A percentile compares a stretch with the other conserved stretches of the same genome.
Conservation (phyloP, 2,329 filamentous ascomycete genomes). For the Periconia macrospinosa region DNA sequence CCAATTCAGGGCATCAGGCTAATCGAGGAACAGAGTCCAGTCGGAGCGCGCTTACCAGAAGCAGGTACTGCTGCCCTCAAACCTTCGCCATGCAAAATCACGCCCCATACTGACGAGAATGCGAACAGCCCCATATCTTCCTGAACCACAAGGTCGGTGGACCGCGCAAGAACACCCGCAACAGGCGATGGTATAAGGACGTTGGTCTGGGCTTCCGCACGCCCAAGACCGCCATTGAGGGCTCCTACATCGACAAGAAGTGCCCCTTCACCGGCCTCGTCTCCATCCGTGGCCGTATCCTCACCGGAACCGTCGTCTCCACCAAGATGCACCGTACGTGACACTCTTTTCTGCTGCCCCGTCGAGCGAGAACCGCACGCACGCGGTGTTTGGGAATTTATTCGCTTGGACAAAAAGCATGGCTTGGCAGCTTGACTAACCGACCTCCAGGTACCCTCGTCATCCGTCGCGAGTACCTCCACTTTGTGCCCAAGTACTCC, state of each 20-base stretch:
- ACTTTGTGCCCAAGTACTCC: constrained; percentile 99
- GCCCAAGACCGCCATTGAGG: constrained; percentile 98
- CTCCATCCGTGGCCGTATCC: constrained; percentile 99
- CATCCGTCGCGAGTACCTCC: constrained; percentile 99
- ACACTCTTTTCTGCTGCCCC: not conserved
- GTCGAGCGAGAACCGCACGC: not conserved
- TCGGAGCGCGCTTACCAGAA: constrained; percentile 99
- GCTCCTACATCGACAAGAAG: constrained; percentile 99
- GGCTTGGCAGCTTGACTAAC: constrained; percentile 22
- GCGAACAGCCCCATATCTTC: constrained; percentile 95
- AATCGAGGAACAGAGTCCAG: constrained; percentile 80
- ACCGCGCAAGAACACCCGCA: constrained; percentile 46
- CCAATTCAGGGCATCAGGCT: constrained; percentile 18
- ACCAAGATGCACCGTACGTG: constrained; percentile 97
- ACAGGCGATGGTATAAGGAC: constrained; percentile 97
- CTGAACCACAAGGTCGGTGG: constrained; percentile 92
- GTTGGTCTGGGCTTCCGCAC: constrained; percentile 99
- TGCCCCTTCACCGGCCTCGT: constrained; percentile 99
- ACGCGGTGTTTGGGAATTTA: not conserved
- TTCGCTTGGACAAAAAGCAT: not conserved
- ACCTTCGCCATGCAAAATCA: constrained; percentile 8
- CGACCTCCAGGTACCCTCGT: constrained; percentile 68
- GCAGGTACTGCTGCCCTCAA: constrained; percentile 37
- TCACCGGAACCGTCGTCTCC: constrained; percentile 97
- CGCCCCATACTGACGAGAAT: constrained; percentile 31